phyloP scores from a whole-genome alignment of 148 eudicot genomes.

The Polygonum maritimum region DNA sequence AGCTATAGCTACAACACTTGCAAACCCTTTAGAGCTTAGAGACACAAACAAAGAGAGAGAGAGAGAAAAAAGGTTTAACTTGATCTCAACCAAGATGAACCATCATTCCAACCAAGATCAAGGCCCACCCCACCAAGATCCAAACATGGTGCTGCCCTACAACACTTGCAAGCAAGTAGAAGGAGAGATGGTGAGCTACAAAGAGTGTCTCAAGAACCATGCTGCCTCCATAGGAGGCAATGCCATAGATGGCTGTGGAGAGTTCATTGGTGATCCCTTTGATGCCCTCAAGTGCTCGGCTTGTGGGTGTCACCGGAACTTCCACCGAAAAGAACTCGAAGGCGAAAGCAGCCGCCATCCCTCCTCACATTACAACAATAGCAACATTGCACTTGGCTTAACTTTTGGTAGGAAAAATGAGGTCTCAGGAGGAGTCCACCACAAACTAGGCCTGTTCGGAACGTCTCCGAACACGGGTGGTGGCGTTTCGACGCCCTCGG shows the following conservation, averaged over 20 bases:
- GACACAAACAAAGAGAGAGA: too few relatives aligned
- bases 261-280: conserved; percentile 18
- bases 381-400: not conserved
- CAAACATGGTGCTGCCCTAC: not conserved
- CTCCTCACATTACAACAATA: not conserved
- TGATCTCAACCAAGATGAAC: not conserved
- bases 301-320: conserved; percentile 57
- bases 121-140: not conserved
- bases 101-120: not conserved
- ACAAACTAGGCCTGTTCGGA: not conserved
- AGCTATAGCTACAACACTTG: not conserved
- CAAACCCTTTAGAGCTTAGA: too few relatives aligned
- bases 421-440: too few relatives aligned
- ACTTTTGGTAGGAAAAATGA: not conserved
- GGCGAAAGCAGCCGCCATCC: not conserved
- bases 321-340: conserved; percentile 32
- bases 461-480: not conserved
- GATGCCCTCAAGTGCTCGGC: conserved; percentile 36
- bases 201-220: conserved; percentile 54
- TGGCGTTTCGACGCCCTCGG: not conserved
- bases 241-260: conserved; percentile 49
- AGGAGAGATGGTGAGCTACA: conserved; percentile 19
- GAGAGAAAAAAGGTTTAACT: not conserved
- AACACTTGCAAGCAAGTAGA: not conserved
- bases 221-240: conserved; percentile 43